Conservation (phyloP, 352 stramenopile species). For the Phytopythium boreale region DNA sequence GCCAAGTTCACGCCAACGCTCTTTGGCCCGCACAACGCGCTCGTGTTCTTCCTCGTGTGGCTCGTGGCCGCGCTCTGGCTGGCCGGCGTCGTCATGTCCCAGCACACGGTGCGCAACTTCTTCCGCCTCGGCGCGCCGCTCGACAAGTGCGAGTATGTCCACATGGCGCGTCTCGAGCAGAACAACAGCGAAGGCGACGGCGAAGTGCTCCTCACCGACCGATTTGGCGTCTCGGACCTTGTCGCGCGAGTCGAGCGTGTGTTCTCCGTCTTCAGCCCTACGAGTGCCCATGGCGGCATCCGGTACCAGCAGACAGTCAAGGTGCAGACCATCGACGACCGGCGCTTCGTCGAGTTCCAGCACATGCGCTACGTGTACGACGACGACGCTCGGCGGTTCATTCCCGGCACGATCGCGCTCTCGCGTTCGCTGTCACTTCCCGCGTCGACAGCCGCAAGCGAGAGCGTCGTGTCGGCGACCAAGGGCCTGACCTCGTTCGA, state of each 20-base stretch:
- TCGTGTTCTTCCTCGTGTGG: conserved; percentile 35
- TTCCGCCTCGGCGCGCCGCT: conserved; percentile 24
- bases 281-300: neutral
- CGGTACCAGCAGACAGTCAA: conserved; percentile 29
- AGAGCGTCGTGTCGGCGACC: neutral
- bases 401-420: conserved; percentile 23
- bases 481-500: conserved; percentile 14
- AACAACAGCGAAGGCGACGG: conserved; percentile 6
- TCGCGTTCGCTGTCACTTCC: neutral
- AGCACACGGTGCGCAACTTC: conserved; percentile 29
- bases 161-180: conserved; percentile 26
- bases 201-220: conserved; percentile 29
- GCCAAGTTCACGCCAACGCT: conserved; percentile 21
- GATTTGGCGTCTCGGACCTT: conserved; percentile 21
- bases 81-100: conserved; percentile 18
- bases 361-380: conserved; percentile 46
- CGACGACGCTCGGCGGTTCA: conserved; percentile 19
- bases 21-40: conserved; percentile 23
- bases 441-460: neutral
- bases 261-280: conserved; percentile 9
- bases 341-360: conserved; percentile 35
- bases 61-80: conserved; percentile 24
- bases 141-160: conserved; percentile 25
- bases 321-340: conserved; percentile 13
- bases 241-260: conserved; percentile 24